Base-by-base conservation (phyloP, 495 filamentous ascomycete species). In the Mycothermus thermophilus region DNA sequence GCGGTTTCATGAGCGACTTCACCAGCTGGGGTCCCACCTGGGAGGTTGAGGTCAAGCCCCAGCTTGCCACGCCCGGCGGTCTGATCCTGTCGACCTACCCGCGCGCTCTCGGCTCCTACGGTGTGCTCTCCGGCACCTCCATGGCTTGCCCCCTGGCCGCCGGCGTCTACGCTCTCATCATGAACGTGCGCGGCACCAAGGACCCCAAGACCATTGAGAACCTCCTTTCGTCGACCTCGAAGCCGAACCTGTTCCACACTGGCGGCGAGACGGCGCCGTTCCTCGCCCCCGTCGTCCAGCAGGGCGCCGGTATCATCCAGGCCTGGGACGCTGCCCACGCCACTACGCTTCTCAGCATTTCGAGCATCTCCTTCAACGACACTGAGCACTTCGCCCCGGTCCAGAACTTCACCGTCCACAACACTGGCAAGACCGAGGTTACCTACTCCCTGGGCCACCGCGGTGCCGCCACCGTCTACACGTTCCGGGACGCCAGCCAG, bases 111-210 rank as follows among this genome's bases (percentile, higher is more conserved):
- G 71, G 71, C 20, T 53, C 62, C 2, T 73, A 74, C 35, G 68
- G 58, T 13, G 58, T 75, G 13, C 54, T 72, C 3, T 68, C 62
- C 12, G 72, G 72, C 23, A 76, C 72, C 1, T 75, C 71, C 16
- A 76, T 76, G 72, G 62, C 72, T 13, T 71, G 69, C 45, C 71
- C 72, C 3, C 53, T 70, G 24, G 61, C 64, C 5, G 71, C 71
- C 5, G 71, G 62, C 19, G 54, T 68, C 38, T 65, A 64, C 36
- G 71, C 72, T 5, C 62, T 76, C 14, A 43, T 74, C 33, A 64
- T 59, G 14, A 54, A 64, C 14, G 59, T 57, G 20, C 63, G 68
- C 18, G 56, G 60, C 7, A 68, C 60, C 35, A 57, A 63, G 32
- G 64, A 68, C 22, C 63, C 64, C 35, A 56, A 52, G 35, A 57